Percentiles rank a stretch among this genome's conserved stretches.
Conservation (phyloP, 108 stramenopile species). For the Nitzschia sp. region DNA sequence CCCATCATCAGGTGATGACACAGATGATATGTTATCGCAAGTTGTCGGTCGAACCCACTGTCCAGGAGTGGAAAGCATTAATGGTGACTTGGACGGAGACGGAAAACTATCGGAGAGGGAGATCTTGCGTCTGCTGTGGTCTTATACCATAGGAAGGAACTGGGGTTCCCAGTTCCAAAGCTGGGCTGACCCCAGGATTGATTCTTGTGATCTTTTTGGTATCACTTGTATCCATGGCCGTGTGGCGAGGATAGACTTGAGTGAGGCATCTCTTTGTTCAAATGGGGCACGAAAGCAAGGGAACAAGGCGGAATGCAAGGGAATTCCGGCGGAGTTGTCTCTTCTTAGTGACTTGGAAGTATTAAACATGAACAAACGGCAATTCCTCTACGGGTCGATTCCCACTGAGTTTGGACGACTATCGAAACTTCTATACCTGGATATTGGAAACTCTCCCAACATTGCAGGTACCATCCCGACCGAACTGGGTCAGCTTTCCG, state of each 20-base stretch:
- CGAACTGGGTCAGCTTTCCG: constrained; percentile 51
- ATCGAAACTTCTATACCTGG: constrained; percentile 46
- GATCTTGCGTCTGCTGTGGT: constrained; percentile 48
- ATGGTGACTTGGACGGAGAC: constrained; percentile 64
- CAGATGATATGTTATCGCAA: constrained; percentile 16
- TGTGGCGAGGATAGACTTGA: constrained; percentile 47
- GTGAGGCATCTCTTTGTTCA: constrained; percentile 40
- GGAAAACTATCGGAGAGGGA: constrained; percentile 54
- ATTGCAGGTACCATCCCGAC: constrained; percentile 58
- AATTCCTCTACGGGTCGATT: constrained; percentile 44
- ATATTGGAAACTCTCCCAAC: constrained; percentile 23
- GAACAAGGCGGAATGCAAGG: constrained; percentile 31
- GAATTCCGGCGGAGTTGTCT: constrained; percentile 45
- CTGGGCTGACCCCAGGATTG: constrained; percentile 43
- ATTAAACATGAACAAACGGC: constrained; percentile 24
- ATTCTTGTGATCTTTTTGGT: constrained; percentile 53
- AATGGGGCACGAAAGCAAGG: constrained; percentile 32
- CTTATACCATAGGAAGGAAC: constrained; percentile 42
- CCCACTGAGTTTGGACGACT: constrained; percentile 59
- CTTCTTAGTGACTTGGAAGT: constrained; percentile 32
- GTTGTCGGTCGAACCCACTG: constrained; percentile 48
- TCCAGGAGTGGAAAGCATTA: constrained; percentile 26
- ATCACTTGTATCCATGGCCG: constrained; percentile 42
- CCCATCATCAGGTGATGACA: constrained; percentile 22
- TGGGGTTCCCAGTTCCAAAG: constrained; percentile 52